Base-by-base conservation (phyloP, 768 basidiomycete genomes). In the Russula dissimulans region DNA sequence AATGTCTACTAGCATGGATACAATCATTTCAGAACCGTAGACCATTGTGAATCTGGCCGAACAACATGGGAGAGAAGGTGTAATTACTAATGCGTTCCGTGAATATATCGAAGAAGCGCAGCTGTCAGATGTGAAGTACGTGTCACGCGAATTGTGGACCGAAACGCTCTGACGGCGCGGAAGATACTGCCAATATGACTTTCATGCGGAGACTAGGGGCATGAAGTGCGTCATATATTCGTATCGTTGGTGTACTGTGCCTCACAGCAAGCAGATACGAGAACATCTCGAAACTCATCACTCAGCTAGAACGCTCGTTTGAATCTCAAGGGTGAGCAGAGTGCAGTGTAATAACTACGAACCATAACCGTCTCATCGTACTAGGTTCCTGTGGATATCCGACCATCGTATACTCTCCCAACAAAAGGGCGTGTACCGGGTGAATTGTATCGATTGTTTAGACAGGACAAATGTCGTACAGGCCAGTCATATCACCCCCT, bases 391-490 rank as follows among this genome's bases (percentile, higher is more conserved):
- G 60, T 94, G 92, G 91, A 80, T 88, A 18, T 87, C 87, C 1
- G 80, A 87, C 57, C 75, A 82, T 34, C 75, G 75, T 14, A 76
- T 86, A 12, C 77, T 95, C 71, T 86, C 90, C 6, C 80, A 83
- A 67, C 95, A 98, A 71, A 85, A 83, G 59, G 92, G 91, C 1
- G 83, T 87, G 3, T 97, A 90, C 73, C 82, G 95, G 4, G 82
- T 93, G 26, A 97, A 95, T 68, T 98, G 95, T 70, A 95, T 97
- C 47, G 95, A 98, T 69, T 95, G 94, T 67, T 75, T 97, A 44
- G 95, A 98, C 69, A 77, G 95, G 54, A 97, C 95, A 14, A 97
- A 95, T 69, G 95, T 97, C 26, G 91, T 97, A 9, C 87, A 92
- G 79, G 91, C 86, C 22, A 12, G 43, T 38, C 26, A 18, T 54